Evolutionary conservation across 768 basidiomycete genomes (phyloP).

Genomic region (Termitomyces sp.): DNA sequence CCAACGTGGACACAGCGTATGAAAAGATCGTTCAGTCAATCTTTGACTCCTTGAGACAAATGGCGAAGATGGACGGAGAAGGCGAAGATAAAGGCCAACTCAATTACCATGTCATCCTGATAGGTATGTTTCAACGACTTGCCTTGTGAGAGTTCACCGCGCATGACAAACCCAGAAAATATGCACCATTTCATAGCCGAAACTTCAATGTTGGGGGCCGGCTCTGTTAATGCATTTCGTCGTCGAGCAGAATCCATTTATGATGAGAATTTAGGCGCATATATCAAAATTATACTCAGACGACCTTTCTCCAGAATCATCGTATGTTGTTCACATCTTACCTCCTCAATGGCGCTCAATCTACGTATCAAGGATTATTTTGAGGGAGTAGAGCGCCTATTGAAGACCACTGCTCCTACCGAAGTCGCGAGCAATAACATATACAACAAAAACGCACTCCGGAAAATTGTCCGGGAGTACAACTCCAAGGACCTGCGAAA

Average conservation of each 20-base stretch:
- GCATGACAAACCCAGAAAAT: slow-evolving; percentile 59
- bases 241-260: slow-evolving; percentile 79
- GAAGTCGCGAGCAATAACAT: slow-evolving; percentile 74
- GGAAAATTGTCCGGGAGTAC: slow-evolving; percentile 83
- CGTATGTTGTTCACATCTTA: slow-evolving; percentile 39
- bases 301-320: slow-evolving; percentile 85
- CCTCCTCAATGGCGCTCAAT: background rate
- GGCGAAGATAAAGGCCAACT: slow-evolving; percentile 95
- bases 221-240: slow-evolving; percentile 59
- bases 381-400: slow-evolving; percentile 84
- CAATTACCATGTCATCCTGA: slow-evolving; percentile 93
- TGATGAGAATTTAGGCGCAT: slow-evolving; percentile 83
- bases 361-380: slow-evolving; percentile 75
- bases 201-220: slow-evolving; percentile 63
- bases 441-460: slow-evolving; percentile 76
- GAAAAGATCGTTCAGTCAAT: slow-evolving; percentile 86
- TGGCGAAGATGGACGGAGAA: slow-evolving; percentile 93
- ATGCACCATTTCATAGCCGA: slow-evolving; percentile 94
- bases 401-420: slow-evolving; percentile 72
- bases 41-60: slow-evolving; percentile 91
- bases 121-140: slow-evolving; percentile 54
- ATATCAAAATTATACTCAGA: slow-evolving; percentile 83
- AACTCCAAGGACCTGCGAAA: slow-evolving; percentile 88
- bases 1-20: slow-evolving; percentile 76
- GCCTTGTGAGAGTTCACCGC: background rate